Percentiles rank a stretch among this genome's conserved stretches.
Conservation (phyloP, 2,329 filamentous ascomycete genomes). For the Sporothrix inflata region DNA sequence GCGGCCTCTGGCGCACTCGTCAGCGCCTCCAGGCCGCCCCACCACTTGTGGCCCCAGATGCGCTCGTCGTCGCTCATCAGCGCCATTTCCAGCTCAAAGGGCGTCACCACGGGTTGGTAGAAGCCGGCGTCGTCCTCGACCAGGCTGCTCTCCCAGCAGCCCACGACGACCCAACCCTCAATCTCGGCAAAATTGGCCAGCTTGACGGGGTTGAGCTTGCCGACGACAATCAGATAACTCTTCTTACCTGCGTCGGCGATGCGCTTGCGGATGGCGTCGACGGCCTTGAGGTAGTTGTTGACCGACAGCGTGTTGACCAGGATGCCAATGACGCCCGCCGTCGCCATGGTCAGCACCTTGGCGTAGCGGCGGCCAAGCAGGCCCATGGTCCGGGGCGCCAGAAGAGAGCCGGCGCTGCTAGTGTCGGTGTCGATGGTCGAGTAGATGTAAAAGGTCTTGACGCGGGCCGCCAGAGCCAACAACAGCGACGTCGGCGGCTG, state of each 20-base stretch:
- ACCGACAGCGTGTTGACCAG: constrained; percentile 95
- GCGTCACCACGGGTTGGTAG: constrained; percentile 89
- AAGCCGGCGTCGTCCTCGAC: constrained; percentile 83
- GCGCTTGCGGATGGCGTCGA: constrained; percentile 70
- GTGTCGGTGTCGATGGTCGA: constrained; percentile 42
- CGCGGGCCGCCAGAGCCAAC: constrained; percentile 81
- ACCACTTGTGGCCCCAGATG: constrained; percentile 87
- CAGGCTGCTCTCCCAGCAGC: constrained; percentile 95
- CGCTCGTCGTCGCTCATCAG: constrained; percentile 74
- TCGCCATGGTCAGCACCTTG: constrained; percentile 77
- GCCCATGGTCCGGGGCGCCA: constrained; percentile 50
- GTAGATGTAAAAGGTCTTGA: constrained; percentile 77
- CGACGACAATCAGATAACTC: constrained; percentile 93
- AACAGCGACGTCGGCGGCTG: constrained; percentile 80
- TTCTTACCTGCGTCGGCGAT: constrained; percentile 88
- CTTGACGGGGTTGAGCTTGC: constrained; percentile 94
- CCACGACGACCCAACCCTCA: constrained; percentile 94
- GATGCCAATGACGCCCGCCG: constrained; percentile 85
- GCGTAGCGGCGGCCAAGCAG: constrained; percentile 85
- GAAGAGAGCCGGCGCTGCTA: neutral
- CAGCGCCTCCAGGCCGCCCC: constrained; percentile 78
- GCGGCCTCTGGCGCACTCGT: constrained; percentile 34
- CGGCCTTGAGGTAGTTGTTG: constrained; percentile 82
- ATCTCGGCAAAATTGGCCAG: constrained; percentile 95
- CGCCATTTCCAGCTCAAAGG: constrained; percentile 84